phyloP scores from a whole-genome alignment of 2,329 filamentous ascomycete genomes.

The Stagonosporopsis cucurbitacearum region DNA sequence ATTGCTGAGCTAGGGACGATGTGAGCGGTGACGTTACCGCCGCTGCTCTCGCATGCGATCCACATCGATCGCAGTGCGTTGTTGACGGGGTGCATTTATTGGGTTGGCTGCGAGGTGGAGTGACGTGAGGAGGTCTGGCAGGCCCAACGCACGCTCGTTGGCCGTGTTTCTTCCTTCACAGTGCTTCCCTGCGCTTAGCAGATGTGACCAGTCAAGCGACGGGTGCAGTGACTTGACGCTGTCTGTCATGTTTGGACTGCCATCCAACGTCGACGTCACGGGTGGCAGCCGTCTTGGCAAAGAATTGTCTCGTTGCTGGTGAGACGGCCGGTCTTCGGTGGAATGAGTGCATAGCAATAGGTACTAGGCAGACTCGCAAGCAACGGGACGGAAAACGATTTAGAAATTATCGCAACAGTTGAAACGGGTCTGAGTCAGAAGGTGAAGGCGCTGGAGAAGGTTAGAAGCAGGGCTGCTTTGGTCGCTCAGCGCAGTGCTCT shows the following conservation, averaged over 20 bases:
- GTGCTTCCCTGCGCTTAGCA: conserved; percentile 18
- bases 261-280: conserved; percentile 11
- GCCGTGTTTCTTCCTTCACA: conserved; percentile 31
- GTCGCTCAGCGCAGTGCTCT: conserved; percentile 10
- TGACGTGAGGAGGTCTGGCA: background rate
- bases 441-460: conserved; percentile 8
- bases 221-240: conserved; percentile 4
- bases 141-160: conserved; percentile 21
- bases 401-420: conserved; percentile 16
- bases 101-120: background rate
- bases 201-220: conserved; percentile 1
- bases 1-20: background rate
- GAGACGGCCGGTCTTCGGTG: conserved; percentile 23
- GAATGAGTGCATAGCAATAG: conserved; percentile 7
- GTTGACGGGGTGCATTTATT: background rate
- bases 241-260: conserved; percentile 21
- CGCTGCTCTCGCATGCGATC: background rate
- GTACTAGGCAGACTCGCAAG: conserved; percentile 12
- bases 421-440: conserved; percentile 18
- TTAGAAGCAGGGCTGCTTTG: conserved; percentile 21
- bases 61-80: background rate
- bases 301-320: background rate
- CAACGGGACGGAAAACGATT: conserved; percentile 7
- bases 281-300: conserved; percentile 13
- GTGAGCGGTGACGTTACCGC: background rate